phyloP scores from a whole-genome alignment of 257 asterid genomes.

The Lantana camara region DNA sequence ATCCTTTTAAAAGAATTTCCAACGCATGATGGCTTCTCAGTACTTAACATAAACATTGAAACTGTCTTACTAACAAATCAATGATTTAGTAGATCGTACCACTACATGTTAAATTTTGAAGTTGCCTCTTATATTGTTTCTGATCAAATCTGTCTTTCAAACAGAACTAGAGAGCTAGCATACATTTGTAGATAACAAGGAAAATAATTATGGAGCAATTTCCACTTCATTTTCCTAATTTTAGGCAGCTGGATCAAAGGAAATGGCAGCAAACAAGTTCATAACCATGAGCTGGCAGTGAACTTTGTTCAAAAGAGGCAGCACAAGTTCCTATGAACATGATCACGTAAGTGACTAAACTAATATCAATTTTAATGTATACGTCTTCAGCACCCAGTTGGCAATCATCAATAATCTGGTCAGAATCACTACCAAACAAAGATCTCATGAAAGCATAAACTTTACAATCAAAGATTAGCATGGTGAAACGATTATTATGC shows the following conservation, averaged over 20 bases:
- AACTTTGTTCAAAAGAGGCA: not conserved
- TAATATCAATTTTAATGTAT: not conserved
- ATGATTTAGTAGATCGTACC: not conserved
- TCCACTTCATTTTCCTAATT: not conserved
- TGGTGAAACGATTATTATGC: not conserved
- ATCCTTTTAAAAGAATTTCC: constrained; percentile 1
- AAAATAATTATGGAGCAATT: constrained; percentile 19
- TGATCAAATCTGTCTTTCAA: constrained; percentile 19
- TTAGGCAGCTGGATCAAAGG: constrained; percentile 13
- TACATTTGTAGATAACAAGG: constrained; percentile 4
- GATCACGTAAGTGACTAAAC: constrained; percentile 21
- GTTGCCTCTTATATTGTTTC: constrained; percentile 2
- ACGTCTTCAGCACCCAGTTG: not conserved
- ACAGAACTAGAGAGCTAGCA: constrained; percentile 12
- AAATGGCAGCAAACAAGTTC: constrained; percentile 7
- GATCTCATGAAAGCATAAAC: constrained; percentile 5
- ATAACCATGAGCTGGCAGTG: not conserved
- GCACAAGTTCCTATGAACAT: not conserved
- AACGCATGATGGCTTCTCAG: not conserved
- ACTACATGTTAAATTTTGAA: not conserved
- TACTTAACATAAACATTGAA: not conserved
- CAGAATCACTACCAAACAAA: no score
- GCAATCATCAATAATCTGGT: constrained; percentile 5
- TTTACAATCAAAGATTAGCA: constrained; percentile 17
- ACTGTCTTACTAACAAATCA: constrained; percentile 1